Percentiles rank a stretch among this genome's conserved stretches.
phyloP scores from a whole-genome alignment of 2,329 filamentous ascomycete genomes.

The Colletotrichum theobromicola region DNA sequence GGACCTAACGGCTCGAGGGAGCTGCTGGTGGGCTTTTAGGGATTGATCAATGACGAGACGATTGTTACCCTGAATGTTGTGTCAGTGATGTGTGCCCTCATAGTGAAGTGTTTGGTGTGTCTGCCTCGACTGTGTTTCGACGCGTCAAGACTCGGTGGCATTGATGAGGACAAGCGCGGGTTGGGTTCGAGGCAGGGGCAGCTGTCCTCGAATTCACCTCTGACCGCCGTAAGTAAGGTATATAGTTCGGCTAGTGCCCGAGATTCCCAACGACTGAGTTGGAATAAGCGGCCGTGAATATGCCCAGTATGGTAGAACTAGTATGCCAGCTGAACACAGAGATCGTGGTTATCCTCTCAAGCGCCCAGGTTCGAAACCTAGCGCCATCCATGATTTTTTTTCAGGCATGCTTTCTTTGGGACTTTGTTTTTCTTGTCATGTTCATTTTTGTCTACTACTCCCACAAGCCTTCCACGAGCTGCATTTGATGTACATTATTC shows the following conservation, averaged over 20 bases:
- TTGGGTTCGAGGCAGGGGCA: not conserved
- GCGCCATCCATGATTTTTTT: rapidly evolving
- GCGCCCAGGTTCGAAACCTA: not conserved
- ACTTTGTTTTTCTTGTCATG: not conserved
- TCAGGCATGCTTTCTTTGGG: not conserved
- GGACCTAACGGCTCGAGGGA: not conserved
- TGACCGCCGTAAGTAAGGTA: not conserved
- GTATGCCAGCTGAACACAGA: not conserved
- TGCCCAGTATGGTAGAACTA: not conserved
- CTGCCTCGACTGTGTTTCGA: not conserved
- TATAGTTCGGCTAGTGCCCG: not conserved
- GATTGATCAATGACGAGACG: slow-evolving; percentile 20
- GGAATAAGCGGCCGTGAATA: not conserved
- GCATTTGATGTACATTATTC: not conserved
- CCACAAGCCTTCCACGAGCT: not conserved
- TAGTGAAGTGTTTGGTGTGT: not conserved
- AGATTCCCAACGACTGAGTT: not conserved
- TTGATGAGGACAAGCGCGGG: not conserved
- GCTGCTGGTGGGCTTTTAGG: not conserved
- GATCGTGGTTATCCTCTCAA: not conserved
- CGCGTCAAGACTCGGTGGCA: not conserved
- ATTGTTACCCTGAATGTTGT: not conserved
- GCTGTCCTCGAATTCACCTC: not conserved
- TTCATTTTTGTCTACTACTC: not conserved
- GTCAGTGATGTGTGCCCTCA: not conserved